Conservation (phyloP, 345 rosid genomes). For the Hypericum androsaemum region DNA sequence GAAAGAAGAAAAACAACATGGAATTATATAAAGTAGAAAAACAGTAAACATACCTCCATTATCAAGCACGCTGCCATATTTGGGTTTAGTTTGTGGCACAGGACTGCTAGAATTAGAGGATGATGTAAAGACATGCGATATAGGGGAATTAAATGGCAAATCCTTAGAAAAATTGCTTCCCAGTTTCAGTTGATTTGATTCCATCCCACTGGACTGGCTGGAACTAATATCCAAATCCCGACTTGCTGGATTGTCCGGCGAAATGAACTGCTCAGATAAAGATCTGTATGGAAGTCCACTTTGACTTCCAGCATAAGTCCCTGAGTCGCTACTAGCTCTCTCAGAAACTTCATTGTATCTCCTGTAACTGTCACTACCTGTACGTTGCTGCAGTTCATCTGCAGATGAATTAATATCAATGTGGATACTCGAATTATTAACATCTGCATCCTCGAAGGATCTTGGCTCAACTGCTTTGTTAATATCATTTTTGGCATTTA, state of each 20-base stretch:
- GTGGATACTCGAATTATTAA: constrained; percentile 18
- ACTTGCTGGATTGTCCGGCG: constrained; percentile 24
- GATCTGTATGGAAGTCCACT: constrained; percentile 18
- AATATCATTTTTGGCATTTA: not conserved
- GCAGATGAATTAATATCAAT: constrained; percentile 25
- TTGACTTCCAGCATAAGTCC: constrained; percentile 17
- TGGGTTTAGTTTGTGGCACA: constrained; percentile 22
- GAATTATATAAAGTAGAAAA: constrained; percentile 30
- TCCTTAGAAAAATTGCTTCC: constrained; percentile 25
- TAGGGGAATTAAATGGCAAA: constrained; percentile 12
- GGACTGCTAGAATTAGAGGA: constrained; percentile 24
- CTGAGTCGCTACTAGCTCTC: constrained; percentile 23
- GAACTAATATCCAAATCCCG: constrained; percentile 20
- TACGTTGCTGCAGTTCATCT: constrained; percentile 18
- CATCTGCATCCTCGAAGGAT: constrained; percentile 13
- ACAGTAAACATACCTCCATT: constrained; percentile 19
- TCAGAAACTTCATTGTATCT: no score
- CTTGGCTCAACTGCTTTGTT: no score
- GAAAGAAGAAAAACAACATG: constrained; percentile 12
- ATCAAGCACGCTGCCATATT: constrained; percentile 18
- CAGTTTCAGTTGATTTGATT: constrained; percentile 25
- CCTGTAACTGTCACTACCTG: constrained; percentile 8
- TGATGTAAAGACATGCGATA: constrained; percentile 13
- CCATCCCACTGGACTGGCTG: constrained; percentile 19
- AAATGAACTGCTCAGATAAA: constrained; percentile 14